Base-by-base conservation (phyloP, 148 eudicot genomes). In the Rhododendron ovatum region DNA sequence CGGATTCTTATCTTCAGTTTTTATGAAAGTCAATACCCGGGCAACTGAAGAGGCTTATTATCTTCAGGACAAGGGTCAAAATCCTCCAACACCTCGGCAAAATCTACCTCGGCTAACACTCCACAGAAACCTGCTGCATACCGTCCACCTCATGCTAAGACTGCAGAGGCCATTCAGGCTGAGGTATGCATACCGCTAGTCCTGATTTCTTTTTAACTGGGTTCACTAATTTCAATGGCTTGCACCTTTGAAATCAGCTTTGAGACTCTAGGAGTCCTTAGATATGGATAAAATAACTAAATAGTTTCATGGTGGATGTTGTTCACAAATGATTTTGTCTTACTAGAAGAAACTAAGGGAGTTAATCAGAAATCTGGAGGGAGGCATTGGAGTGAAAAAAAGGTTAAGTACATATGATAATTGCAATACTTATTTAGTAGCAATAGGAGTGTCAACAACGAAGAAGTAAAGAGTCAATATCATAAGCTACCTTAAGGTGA, bases 111-210 rank as follows among this genome's bases (percentile, higher is more conserved):
- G 47, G 85, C 84, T n/a, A 94, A 91, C 81, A 90, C 93, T 47
- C 85, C 94, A 33, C 94, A 91, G 82, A 97, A 97, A 91, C 94
- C 98, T 87, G 93, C 95, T 88, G 98, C 98, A 87, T 98, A 98
- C 92, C 94, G 95, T 30, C 99, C 99, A 53, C 99, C 99, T 89
- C 95, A 92, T 87, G 98, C 96, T 57, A 98, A 94, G 93, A 89
- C 91, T 91, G 95, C 96, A 57, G 98, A 96, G 84, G 91, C 92
- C 55, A 92, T 92, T 86, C 94, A 94, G 92, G 96, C 93, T 81
- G 92, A 95, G 99, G 99, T 98, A 91, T 83, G 83, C 74, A 37
- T 84, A 33, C 22, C 0, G 50, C 55, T 78, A 57, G 7, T 47
- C 84, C 65, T 48, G 17, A n/a, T 76, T 77, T 47, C 51, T 77